Evolutionary conservation across 31 red algal genomes (phyloP).

Genomic region (Asparagopsis taxiformis): DNA sequence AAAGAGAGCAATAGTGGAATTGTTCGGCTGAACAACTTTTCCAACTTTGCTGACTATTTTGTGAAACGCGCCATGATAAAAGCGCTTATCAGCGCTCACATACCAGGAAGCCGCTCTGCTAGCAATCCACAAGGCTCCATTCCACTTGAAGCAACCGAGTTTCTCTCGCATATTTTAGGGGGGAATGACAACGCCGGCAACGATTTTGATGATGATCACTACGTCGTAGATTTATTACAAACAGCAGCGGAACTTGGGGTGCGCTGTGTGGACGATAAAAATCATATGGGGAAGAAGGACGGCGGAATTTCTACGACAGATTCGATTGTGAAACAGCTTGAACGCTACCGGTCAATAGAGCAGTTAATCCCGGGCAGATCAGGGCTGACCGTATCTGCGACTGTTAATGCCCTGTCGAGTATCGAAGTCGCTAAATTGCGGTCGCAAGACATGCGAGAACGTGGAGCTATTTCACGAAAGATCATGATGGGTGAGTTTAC

Average conservation of each 20-base stretch:
- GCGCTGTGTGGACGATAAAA: slow-evolving; percentile 27
- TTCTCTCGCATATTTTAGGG: slow-evolving; percentile 38
- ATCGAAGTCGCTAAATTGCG: slow-evolving; percentile 44
- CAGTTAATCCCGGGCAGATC: slow-evolving; percentile 34
- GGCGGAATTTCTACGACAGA: slow-evolving; percentile 29
- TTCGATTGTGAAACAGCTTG: slow-evolving; percentile 35
- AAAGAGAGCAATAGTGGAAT: slow-evolving; percentile 10
- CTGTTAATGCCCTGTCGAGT: slow-evolving; percentile 25
- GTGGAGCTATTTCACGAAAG: slow-evolving; percentile 11
- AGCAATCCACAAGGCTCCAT: slow-evolving; percentile 26
- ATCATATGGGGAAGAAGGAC: slow-evolving; percentile 22
- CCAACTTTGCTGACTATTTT: slow-evolving; percentile 52
- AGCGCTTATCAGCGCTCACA: slow-evolving; percentile 25
- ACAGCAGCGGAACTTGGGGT: slow-evolving; percentile 28
- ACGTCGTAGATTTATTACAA: slow-evolving; percentile 29
- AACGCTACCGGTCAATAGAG: slow-evolving; percentile 51
- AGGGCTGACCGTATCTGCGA: slow-evolving; percentile 18
- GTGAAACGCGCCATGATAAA: slow-evolving; percentile 51
- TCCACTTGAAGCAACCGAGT: slow-evolving; percentile 22
- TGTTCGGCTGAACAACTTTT: slow-evolving; percentile 38
- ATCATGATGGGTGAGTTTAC: slow-evolving; percentile 2
- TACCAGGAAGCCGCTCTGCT: slow-evolving; percentile 1
- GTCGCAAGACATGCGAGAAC: neutral
- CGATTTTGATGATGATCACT: slow-evolving; percentile 65
- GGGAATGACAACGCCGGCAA: slow-evolving; percentile 57